phyloP scores from a whole-genome alignment of 441 rosid species.

The Populus hybrid region DNA sequence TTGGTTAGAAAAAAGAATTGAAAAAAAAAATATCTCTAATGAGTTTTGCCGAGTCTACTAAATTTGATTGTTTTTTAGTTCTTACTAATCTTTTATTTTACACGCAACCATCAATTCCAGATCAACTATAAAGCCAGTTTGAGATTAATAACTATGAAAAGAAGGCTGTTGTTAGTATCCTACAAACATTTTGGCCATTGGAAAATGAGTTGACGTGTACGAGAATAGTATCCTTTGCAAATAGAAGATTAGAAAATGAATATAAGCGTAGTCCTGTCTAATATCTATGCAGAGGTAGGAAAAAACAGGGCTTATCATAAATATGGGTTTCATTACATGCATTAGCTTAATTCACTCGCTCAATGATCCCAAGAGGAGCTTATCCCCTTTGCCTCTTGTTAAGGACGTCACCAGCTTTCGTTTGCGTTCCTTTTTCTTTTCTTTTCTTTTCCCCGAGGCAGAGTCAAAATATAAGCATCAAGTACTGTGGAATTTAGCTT shows the following conservation, averaged over 20 bases:
- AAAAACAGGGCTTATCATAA: no score
- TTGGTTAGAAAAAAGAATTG: no score
- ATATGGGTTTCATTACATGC: no score
- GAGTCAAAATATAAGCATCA: constrained; percentile 37
- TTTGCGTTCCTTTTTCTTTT: constrained; percentile 15
- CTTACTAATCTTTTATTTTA: no score
- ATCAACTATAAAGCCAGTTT: rapidly evolving
- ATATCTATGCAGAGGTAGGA: no score
- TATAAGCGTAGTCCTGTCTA: background rate
- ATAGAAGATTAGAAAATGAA: background rate
- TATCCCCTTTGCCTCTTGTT: constrained; percentile 5
- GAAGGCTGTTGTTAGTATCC: background rate
- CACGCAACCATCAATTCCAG: no score
- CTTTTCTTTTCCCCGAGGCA: background rate
- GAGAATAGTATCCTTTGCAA: background rate
- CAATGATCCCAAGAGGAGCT: background rate
- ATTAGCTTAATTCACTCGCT: background rate
- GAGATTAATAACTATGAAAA: no score
- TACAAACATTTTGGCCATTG: background rate
- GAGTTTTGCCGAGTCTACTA: rapidly evolving
- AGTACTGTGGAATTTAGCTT: constrained; percentile 31
- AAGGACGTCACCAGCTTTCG: constrained; percentile 19
- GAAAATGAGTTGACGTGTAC: background rate
- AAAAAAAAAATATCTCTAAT: rapidly evolving
- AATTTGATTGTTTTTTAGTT: no score